Evolutionary conservation across 805 yeast genomes (phyloP), one percentile per base, ranked within the genome.

Genomic region (Pichia insulana): DNA sequence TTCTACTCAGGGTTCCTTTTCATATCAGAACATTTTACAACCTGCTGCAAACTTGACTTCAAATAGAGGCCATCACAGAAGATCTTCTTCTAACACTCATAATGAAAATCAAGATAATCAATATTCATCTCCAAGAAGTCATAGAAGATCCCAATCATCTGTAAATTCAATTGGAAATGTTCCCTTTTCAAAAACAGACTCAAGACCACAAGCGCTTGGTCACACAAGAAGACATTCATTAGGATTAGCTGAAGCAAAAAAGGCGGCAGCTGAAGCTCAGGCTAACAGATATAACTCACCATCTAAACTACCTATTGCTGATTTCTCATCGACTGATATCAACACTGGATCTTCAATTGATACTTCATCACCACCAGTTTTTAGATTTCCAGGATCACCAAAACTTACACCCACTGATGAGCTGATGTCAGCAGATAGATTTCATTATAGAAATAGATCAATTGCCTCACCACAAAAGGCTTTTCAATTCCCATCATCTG

Each of bases 261-360:
- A 81, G 52, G 97, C 97, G 7, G 98, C 98, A n/a, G 96, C 96
- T 4, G 80, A 80, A 51, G 89, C 80, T 31, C 87, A 81, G 57
- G 80, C 83, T 2, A 92, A 86, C 58, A 73, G 88, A 60, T 38
- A 49, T 12, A 52, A 52, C 28, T 63, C 68, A 10, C 67, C 68
- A 25, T 55, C 65, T 9, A 58, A 58, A 37, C 28, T 52, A 20
- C 46, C 58, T 2, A 30, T 50, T 11, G 6, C 31, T 4, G 15
- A 11, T 2, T 43, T 56, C 8, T 35, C 50, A 4, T 20, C 26
- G 36, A 26, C 37, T 25, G 5, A 18, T 20, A 15, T 27, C 18
- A 30, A 16, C n/a, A 19, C 44, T 28, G 49, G 38, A 30, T 28
- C 31, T 28, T 5, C 31, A 28, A n/a, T 6, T 28, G 50, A 7